Evolutionary conservation across 495 filamentous ascomycete species (phyloP), one percentile per base, ranked within the genome.

Genomic region (Thermothielavioides terrestris): DNA sequence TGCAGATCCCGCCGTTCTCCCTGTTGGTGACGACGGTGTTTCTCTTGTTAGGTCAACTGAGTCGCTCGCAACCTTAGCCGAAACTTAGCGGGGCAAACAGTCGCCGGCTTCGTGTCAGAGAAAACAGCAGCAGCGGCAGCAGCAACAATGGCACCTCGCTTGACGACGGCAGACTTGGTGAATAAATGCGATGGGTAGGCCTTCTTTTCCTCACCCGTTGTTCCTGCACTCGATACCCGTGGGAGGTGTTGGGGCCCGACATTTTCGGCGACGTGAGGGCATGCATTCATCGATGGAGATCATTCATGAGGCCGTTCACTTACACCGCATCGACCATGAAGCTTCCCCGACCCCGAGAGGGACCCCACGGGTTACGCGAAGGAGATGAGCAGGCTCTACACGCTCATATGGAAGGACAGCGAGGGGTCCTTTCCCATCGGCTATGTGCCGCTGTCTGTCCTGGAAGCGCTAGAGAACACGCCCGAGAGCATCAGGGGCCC

Each of bases 321-420:
- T 21, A 55, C 49, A 59, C n/a, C 3, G 1, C 15, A 18, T 46
- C 32, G 18, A 5, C 42, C 27, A 22, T 45, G 25, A 54, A 88
- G 84, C 62, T 88, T 88, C 61, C 84, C 85, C 5, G 82, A 88
- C 59, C 70, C 73, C 32, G 71, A 81, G 27, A 72, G 69, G 39
- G 68, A 82, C 46, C 75, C 77, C 32, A 59, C 69, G 43, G 65
- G 61, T 8, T 79, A 82, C 55, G 55, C 67, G 4, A 54, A 66
- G 22, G 65, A 78, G 31, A 63, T 77, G 50, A 64, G 66, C 3
- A 68, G 66, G 14, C 74, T 80, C 55, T 82, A 80, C 57, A 69
- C 68, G 27, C 70, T 89, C 32, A 65, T 68, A 34, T 72, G 68
- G 69, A 51, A 73, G 52, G 75, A 82, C 20, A 57, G 58, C 10